Evolutionary conservation across 768 basidiomycete genomes (phyloP).

Genomic region (Paxillus involutus): DNA sequence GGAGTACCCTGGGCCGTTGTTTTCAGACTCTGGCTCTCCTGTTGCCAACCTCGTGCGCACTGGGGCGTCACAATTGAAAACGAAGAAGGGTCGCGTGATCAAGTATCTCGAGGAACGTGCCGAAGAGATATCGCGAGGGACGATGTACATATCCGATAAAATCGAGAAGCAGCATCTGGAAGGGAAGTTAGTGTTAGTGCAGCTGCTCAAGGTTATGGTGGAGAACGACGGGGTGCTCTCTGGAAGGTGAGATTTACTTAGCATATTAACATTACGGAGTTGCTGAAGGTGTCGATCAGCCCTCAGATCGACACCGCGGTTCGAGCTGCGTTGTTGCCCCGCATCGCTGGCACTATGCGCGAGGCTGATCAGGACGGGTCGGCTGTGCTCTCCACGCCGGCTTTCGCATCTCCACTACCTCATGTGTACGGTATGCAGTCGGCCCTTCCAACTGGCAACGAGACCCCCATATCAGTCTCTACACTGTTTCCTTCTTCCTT

Average conservation of each 20-base stretch:
- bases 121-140: constrained; percentile 74
- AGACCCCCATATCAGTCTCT: constrained; percentile 56
- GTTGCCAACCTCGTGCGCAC: constrained; percentile 69
- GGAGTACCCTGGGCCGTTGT: constrained; percentile 85
- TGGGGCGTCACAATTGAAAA: constrained; percentile 63
- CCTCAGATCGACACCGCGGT: constrained; percentile 73
- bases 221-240: constrained; percentile 87
- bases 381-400: constrained; percentile 22
- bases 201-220: constrained; percentile 75
- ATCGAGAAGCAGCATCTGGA: constrained; percentile 62
- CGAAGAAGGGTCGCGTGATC: constrained; percentile 77
- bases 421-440: constrained; percentile 17
- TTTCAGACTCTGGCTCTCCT: constrained; percentile 69
- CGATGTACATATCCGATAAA: constrained; percentile 64
- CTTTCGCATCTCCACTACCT: constrained; percentile 29
- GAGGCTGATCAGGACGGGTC: constrained; percentile 22
- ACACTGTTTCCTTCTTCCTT: constrained; percentile 62
- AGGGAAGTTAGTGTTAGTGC: constrained; percentile 73
- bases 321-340: constrained; percentile 69
- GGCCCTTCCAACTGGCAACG: constrained; percentile 34
- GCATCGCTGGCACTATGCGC: constrained; percentile 34
- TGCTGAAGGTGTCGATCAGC: constrained; percentile 34
- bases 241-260: constrained; percentile 65
- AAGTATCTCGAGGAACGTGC: constrained; percentile 76
- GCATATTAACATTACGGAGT: background rate